Percentiles rank a stretch among this genome's conserved stretches.
Evolutionary conservation across 2,329 filamentous ascomycete species (phyloP).

Genomic region (Arachnomyces sp.): DNA sequence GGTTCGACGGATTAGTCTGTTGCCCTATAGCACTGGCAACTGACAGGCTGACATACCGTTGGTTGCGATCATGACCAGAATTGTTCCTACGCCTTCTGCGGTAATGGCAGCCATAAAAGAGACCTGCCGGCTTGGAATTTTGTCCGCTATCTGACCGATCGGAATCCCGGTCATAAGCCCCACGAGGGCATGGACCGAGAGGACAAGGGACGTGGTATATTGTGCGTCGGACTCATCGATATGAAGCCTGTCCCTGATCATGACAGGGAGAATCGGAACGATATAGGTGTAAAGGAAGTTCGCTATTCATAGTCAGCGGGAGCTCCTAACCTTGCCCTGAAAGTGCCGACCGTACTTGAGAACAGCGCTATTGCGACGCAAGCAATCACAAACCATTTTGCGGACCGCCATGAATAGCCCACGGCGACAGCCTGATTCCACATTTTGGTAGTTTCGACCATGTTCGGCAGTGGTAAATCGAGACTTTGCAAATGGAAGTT

Average conservation of each 20-base stretch:
- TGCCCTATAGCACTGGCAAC: neutral
- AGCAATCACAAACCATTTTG: conserved; percentile 5
- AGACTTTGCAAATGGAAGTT: too few species aligned
- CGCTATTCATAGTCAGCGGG: conserved; percentile 8
- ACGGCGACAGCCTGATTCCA: too few species aligned
- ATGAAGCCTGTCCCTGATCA: conserved; percentile 15
- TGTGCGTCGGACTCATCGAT: conserved; percentile 14
- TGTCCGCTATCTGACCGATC: conserved; percentile 11
- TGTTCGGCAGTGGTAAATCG: too few species aligned
- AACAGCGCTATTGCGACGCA: conserved; percentile 10
- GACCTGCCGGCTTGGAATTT: conserved; percentile 2
- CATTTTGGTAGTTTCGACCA: too few species aligned
- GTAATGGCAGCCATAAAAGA: conserved; percentile 11
- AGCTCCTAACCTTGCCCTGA: too few species aligned
- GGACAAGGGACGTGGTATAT: conserved; percentile 10
- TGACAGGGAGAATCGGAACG: conserved; percentile 18
- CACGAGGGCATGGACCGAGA: conserved; percentile 13
- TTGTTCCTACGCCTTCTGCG: conserved; percentile 10
- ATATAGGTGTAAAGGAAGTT: conserved; percentile 19
- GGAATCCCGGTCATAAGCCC: conserved; percentile 10
- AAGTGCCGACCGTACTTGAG: conserved; percentile 2
- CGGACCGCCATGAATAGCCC: conserved; percentile 10
- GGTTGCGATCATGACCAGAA: conserved; percentile 8
- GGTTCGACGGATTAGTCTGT: too few species aligned
- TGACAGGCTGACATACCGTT: conserved; percentile 8